phyloP scores from a whole-genome alignment of 2,329 filamentous ascomycete genomes.

The Paraphoma sp. region DNA sequence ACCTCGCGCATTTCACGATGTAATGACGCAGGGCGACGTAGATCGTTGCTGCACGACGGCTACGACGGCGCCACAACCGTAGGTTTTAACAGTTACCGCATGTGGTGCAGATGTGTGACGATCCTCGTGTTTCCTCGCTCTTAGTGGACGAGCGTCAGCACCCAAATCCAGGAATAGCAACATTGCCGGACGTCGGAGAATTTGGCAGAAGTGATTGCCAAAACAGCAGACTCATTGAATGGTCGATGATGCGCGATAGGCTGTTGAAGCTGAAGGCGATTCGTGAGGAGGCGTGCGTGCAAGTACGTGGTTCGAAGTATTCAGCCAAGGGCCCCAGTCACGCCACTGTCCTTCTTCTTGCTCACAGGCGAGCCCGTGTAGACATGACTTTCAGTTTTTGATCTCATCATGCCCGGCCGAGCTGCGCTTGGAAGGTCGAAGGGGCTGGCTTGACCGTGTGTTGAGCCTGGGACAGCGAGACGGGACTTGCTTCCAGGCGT shows the following conservation, averaged over 20 bases:
- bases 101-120: conserved; percentile 4
- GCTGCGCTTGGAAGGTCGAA: conserved; percentile 42
- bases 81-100: conserved; percentile 4
- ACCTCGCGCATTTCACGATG: not conserved
- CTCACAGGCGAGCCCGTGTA: conserved; percentile 34
- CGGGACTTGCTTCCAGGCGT: conserved; percentile 36
- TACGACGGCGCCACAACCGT: conserved; percentile 10
- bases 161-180: conserved; percentile 1
- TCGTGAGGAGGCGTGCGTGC: not conserved
- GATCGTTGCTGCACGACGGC: not conserved
- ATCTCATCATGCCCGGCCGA: conserved; percentile 20
- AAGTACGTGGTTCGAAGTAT: not conserved
- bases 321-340: not conserved
- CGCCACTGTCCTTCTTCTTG: conserved; percentile 14
- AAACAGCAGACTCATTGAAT: not conserved
- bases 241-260: not conserved
- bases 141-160: conserved; percentile 6
- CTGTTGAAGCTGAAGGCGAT: not conserved
- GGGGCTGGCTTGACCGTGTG: conserved; percentile 34
- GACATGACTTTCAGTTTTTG: conserved; percentile 21
- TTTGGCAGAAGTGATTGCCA: not conserved
- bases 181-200: not conserved
- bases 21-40: conserved; percentile 1
- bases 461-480: conserved; percentile 24
- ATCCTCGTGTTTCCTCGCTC: conserved; percentile 1